phyloP scores from a whole-genome alignment of 2,329 filamentous ascomycete genomes.

The Xylaria sp. region DNA sequence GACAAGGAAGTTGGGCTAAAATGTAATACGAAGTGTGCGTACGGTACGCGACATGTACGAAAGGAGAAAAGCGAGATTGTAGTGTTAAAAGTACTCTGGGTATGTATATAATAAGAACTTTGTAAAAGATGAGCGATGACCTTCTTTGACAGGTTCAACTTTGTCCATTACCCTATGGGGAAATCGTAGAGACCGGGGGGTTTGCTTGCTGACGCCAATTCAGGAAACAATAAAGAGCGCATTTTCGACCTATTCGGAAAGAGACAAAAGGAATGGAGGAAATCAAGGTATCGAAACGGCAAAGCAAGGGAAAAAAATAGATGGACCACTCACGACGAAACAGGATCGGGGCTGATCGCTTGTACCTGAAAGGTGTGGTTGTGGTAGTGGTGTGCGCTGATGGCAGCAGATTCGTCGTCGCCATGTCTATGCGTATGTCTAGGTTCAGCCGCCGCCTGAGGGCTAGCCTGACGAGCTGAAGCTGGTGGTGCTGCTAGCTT shows the following conservation, averaged over 20 bases:
- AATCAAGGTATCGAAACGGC: neutral
- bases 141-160: conserved; percentile 12
- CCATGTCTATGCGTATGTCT: conserved; percentile 1
- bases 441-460: conserved; percentile 4
- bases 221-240: conserved; percentile 25
- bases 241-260: conserved; percentile 34
- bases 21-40: neutral
- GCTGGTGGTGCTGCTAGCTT: neutral
- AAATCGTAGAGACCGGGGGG: neutral
- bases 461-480: conserved; percentile 22
- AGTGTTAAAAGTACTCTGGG: neutral
- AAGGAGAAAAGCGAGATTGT: neutral
- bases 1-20: conserved; percentile 1
- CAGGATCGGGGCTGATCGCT: conserved; percentile 38
- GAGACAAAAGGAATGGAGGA: conserved; percentile 24
- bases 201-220: conserved; percentile 3
- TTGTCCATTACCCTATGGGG: neutral
- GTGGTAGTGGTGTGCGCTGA: neutral
- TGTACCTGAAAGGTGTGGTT: conserved; percentile 18
- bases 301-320: conserved; percentile 16
- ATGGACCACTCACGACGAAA: conserved; percentile 41
- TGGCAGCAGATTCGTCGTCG: conserved; percentile 10
- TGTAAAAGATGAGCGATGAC: neutral
- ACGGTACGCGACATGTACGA: neutral
- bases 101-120: neutral